Base-by-base conservation (phyloP, 805 yeast species). In the Zygosaccharomyces gambellarensis region DNA sequence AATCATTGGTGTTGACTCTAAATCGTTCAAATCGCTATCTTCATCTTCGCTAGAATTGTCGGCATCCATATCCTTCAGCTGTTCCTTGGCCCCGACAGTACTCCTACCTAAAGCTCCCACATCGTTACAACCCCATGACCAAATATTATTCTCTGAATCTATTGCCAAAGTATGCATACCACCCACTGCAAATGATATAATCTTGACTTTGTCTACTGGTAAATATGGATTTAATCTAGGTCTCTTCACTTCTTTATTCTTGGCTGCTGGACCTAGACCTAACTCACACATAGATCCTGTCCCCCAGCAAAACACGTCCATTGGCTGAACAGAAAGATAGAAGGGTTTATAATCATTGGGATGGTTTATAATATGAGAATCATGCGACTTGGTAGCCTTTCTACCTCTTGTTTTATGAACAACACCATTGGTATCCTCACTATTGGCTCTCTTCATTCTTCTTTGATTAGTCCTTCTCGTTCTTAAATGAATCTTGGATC, bases 121-220 rank as follows among this genome's bases (percentile, higher is more conserved):
- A 62, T 94, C 99, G 59, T 94, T 94, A 41, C 87, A 86, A 50
- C 99, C 99, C 99, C 99, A 94, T 3, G 97, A 86, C 97, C 97
- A 94, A n/a, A 94, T 69, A 50, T 79, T 75, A 56, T 89, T 89
- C 14, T 80, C 72, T 36, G 79, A 67, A 63, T 90, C 97, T 45
- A 92, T 69, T 0, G 92, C 97, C 40, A 94, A 64, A 0, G 86
- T 80, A 64, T 94, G 99, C 85, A 94, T 92, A 45, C 99, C 99
- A 45, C 99, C 99, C 23, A 82, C 96, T 1, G 96, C 89, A 61
- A 94, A 75, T 54, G 88, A 92, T 25, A 90, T 94, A 47, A 94
- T 81, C 2, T 85, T 84, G 8, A 76, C 80, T 2, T 78, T 78
- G 27, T 84, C 86, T 21, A 70, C 69, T 2, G 80, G 73, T 53